Evolutionary conservation across 768 basidiomycete species (phyloP).

Genomic region (Kwoniella botswanensis): DNA sequence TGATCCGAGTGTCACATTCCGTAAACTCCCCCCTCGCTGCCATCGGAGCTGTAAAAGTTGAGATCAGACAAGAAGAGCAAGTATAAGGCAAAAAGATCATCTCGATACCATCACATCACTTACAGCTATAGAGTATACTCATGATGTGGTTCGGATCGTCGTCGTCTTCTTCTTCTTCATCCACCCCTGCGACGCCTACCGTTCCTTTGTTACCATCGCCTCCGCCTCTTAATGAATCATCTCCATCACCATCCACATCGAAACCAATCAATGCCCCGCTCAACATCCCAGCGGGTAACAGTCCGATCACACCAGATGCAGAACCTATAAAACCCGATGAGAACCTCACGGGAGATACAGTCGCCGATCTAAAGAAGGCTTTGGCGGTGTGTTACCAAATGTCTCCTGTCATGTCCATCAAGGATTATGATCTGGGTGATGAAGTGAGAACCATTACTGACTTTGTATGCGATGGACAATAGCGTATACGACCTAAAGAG

Average conservation of each 20-base stretch:
- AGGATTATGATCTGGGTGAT: too few relatives aligned
- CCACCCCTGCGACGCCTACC: too few relatives aligned
- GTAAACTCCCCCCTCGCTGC: background rate
- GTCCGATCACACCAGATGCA: slow-evolving; percentile 32
- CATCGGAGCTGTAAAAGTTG: slow-evolving; percentile 13
- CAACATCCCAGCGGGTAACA: slow-evolving; percentile 53
- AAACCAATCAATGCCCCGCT: slow-evolving; percentile 25
- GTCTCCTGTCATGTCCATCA: background rate
- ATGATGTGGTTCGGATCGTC: slow-evolving; percentile 2
- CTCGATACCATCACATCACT: background rate
- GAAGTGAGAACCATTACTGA: too few relatives aligned
- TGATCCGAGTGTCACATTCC: background rate
- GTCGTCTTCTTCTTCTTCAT: background rate
- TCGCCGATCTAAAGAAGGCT: slow-evolving; percentile 42
- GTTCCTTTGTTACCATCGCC: background rate
- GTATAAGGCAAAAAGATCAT: background rate
- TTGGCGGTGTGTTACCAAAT: slow-evolving; percentile 34
- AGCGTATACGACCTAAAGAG: slow-evolving; percentile 42
- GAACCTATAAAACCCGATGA: slow-evolving; percentile 26
- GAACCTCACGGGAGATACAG: slow-evolving; percentile 42
- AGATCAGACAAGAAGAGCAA: background rate
- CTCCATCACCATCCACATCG: background rate
- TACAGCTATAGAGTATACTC: background rate
- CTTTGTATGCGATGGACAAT: background rate
- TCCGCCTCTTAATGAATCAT: background rate